phyloP scores from a whole-genome alignment of 108 stramenopile genomes.

The Cyclostephanos tholiformis region DNA sequence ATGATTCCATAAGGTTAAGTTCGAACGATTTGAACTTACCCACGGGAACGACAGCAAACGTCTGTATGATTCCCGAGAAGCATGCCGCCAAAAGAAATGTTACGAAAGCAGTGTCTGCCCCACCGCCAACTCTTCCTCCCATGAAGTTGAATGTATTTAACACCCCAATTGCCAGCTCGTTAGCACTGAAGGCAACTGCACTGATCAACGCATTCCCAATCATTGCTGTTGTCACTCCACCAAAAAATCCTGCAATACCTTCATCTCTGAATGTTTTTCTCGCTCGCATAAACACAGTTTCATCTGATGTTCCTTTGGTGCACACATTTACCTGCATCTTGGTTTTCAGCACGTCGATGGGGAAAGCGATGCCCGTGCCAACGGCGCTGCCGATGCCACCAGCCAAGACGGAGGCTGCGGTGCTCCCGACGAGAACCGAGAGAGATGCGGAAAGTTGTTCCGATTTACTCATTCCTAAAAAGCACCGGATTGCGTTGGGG shows the following conservation, averaged over 20 bases:
- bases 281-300: not conserved
- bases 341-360: slow-evolving; percentile 56
- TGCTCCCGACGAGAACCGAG: slow-evolving; percentile 16
- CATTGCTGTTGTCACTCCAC: not conserved
- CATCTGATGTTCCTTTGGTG: not conserved
- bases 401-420: slow-evolving; percentile 36
- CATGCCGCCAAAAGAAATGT: not conserved
- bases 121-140: not conserved
- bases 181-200: not conserved
- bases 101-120: not conserved
- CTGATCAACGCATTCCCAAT: not conserved
- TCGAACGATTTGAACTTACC: not conserved
- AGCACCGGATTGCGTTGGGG: too few relatives aligned
- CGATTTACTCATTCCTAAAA: not conserved
- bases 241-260: not conserved
- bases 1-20: not conserved
- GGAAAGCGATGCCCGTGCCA: slow-evolving; percentile 50
- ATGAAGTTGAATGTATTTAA: not conserved
- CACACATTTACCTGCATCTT: slow-evolving; percentile 34
- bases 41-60: not conserved
- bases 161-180: not conserved
- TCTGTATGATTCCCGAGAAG: not conserved
- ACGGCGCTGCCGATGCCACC: slow-evolving; percentile 55
- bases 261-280: not conserved
- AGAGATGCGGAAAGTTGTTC: not conserved